Evolutionary conservation across 2,329 filamentous ascomycete species (phyloP), one percentile per base, ranked within the genome.

Genomic region (Trichoderma pleuroti): DNA sequence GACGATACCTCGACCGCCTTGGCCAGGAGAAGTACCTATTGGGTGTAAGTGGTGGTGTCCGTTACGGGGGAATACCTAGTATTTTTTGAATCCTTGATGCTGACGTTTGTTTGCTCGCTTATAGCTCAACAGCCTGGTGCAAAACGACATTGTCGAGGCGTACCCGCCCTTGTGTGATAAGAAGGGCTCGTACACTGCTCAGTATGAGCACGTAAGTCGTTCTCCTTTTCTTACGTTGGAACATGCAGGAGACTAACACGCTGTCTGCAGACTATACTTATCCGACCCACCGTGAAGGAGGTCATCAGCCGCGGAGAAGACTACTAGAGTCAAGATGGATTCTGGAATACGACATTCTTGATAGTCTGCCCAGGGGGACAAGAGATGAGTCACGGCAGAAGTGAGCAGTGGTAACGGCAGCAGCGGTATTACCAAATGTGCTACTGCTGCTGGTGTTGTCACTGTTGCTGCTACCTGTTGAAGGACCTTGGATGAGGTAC

Each of bases 21-120:
- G 94, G 95, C 30, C 93, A 97, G 80, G 93, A 98, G 72, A 97
- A 97, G 82, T 98, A 98, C 79, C 87, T 97, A 46, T 86, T 97
- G 9, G 94, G 94, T 59, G 92, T 95, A 84, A 81, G 90, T 56
- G 46, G n/a, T n/a, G n/a, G 1, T 46, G 1, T 11, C n/a, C 16
- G 3, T 36, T 16, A 11, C n/a, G 60, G 26, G 26, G 14, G 24
- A 12, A 9, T 62, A 9, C 7, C 21, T 11, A 6, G 5, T 49
- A 16, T 8, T 24, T 5, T 10, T n/a, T 32, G 32, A 30, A 32
- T 5, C 2, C 16, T 10, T 42, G 42, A 16, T 30, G 34, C 66
- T 68, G 57, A 68, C 66, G 14, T 61, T 24, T 32, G 42, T 34
- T 34, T 46, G 39, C 52, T 42, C 59, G 59, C 70, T 70, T 64